These are phyloP conservation scores for Dactylellina haptotyla DNA, from an alignment of 2,329 filamentous ascomycete species.

Conservation along the genomic window DNA sequence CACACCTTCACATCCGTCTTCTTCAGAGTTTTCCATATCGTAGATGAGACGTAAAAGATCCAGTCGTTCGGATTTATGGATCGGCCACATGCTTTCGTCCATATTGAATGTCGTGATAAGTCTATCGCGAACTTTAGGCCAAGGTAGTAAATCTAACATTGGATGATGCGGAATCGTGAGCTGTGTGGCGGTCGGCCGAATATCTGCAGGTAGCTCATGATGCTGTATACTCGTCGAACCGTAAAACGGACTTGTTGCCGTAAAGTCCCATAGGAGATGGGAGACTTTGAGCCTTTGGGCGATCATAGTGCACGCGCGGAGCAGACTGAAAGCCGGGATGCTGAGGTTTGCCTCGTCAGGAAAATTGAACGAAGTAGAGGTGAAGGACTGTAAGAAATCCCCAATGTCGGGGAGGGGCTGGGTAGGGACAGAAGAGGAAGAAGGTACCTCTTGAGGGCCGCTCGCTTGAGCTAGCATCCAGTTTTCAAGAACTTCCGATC, in stretches of 20 bases:
- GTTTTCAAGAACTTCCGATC: conserved; percentile 45
- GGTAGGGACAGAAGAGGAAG: conserved; percentile 7
- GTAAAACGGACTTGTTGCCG: conserved; percentile 53
- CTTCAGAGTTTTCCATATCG: conserved; percentile 49
- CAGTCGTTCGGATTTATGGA: conserved; percentile 40
- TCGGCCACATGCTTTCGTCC: conserved; percentile 40
- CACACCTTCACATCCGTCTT: conserved; percentile 35
- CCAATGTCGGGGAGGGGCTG: conserved; percentile 38
- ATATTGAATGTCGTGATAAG: conserved; percentile 35
- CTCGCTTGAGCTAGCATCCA: conserved; percentile 51
- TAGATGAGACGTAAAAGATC: conserved; percentile 30
- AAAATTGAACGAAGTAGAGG: conserved; percentile 45
- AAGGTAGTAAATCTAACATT: conserved; percentile 29
- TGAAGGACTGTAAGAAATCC: conserved; percentile 40
- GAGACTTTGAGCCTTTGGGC: conserved; percentile 50
- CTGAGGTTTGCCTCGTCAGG: conserved; percentile 51
- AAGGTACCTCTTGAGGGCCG: conserved; percentile 48
- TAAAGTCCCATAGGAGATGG: conserved; percentile 50
- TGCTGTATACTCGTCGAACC: conserved; percentile 47
- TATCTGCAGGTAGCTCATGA: conserved; percentile 37
- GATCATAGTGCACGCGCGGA: conserved; percentile 45
- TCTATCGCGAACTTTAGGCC: conserved; percentile 44
- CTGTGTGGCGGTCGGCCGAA: conserved; percentile 24
- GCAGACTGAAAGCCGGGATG: conserved; percentile 48
- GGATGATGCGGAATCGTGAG: conserved; percentile 33